Evolutionary conservation across 2,329 filamentous ascomycete species (phyloP).

Genomic region (Aciculosporium take): DNA sequence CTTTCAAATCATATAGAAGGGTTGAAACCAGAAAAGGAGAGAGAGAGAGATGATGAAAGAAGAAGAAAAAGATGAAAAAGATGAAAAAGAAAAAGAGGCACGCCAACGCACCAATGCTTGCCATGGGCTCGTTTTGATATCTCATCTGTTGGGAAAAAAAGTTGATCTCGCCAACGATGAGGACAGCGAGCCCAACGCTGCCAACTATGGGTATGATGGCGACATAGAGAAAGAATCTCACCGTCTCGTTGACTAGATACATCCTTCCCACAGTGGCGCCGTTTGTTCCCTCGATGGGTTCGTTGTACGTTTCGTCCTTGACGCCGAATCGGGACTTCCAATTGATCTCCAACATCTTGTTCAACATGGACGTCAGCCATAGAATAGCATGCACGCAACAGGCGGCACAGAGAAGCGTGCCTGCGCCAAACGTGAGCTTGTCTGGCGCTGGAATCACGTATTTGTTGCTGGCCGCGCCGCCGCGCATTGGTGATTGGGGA

Average conservation of each 20-base stretch:
- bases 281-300: conserved; percentile 38
- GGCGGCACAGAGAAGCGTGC: conserved; percentile 45
- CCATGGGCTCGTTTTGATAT: conserved; percentile 48
- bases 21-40: too few species aligned
- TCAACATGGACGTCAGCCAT: conserved; percentile 46
- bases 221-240: conserved; percentile 37
- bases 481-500: conserved; percentile 40
- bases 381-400: conserved; percentile 52
- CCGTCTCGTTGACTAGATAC: conserved; percentile 39
- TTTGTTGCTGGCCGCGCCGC: conserved; percentile 42
- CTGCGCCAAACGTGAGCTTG: conserved; percentile 41
- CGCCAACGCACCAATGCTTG: conserved; percentile 37
- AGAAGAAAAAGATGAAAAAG: background rate
- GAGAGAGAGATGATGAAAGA: background rate
- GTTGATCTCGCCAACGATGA: conserved; percentile 49
- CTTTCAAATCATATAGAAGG: too few species aligned
- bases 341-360: conserved; percentile 48
- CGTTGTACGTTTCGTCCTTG: conserved; percentile 18
- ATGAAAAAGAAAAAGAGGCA: background rate
- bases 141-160: conserved; percentile 42
- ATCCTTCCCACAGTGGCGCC: conserved; percentile 36
- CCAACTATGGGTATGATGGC: conserved; percentile 46
- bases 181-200: conserved; percentile 41
- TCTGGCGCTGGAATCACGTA: conserved; percentile 46
- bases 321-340: conserved; percentile 32